Percentiles rank a stretch among this genome's conserved stretches.
These are phyloP conservation scores for Podila verticillata DNA, from an alignment of 192 early-diverging fungal genomes.

Conservation along the genomic window DNA sequence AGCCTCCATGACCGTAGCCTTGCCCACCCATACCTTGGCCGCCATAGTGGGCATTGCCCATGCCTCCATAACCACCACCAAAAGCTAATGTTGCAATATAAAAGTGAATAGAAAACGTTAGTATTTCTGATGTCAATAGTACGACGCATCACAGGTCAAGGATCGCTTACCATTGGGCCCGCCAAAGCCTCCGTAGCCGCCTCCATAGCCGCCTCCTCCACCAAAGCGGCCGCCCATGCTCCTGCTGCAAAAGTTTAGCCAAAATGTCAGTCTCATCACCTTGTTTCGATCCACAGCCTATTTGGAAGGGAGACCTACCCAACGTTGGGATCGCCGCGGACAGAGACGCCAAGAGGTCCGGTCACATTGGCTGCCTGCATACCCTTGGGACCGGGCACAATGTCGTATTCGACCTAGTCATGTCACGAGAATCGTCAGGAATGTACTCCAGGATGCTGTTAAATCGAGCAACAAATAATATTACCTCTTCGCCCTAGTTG, in stretches of 20 bases:
- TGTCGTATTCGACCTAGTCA: slow-evolving; percentile 72
- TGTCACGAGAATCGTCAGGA: no score
- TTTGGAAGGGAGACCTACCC: slow-evolving; percentile 23
- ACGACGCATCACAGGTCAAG: no score
- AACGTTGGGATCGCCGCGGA: slow-evolving; percentile 78
- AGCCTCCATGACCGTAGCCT: slow-evolving; percentile 16
- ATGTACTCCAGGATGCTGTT: no score
- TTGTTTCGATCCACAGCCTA: not conserved
- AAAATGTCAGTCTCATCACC: not conserved
- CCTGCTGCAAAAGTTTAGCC: not conserved
- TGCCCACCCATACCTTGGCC: slow-evolving; percentile 17
- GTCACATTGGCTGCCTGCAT: slow-evolving; percentile 85
- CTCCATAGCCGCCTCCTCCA: slow-evolving; percentile 17
- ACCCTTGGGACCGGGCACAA: slow-evolving; percentile 81
- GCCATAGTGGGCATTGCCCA: slow-evolving; percentile 37
- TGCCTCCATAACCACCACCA: slow-evolving; percentile 39
- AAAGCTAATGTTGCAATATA: slow-evolving; percentile 8
- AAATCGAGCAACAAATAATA: no score
- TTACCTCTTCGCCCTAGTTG: slow-evolving; percentile 61
- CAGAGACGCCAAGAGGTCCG: slow-evolving; percentile 73
- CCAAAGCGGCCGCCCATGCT: slow-evolving; percentile 23
- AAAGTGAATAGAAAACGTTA: not conserved
- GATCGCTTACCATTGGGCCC: slow-evolving; percentile 34
- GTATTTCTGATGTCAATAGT: not conserved
- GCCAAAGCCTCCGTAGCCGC: slow-evolving; percentile 46